Conservation (phyloP, 2,329 filamentous ascomycete genomes). For the Penicillium sp. region DNA sequence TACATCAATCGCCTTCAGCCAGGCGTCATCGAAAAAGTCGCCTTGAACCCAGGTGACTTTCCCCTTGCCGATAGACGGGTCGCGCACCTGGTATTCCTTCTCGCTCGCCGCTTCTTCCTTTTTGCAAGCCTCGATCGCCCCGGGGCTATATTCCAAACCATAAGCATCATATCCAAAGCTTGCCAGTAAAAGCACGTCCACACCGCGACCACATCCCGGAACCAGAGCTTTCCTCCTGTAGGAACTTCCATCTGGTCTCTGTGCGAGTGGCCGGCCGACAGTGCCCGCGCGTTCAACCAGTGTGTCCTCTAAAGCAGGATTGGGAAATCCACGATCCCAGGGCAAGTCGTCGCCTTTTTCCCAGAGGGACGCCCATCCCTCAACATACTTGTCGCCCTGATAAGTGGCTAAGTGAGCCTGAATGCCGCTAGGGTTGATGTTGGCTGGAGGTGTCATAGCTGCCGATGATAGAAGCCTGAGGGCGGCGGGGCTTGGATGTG, state of each 20-base stretch:
- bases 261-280: slow-evolving; percentile 31
- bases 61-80: slow-evolving; percentile 33
- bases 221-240: slow-evolving; percentile 58
- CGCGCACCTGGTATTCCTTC: slow-evolving; percentile 32
- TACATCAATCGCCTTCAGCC: slow-evolving; percentile 32
- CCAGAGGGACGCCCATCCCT: slow-evolving; percentile 55
- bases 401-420: slow-evolving; percentile 40
- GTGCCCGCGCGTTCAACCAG: slow-evolving; percentile 37
- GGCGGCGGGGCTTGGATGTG: slow-evolving; percentile 3
- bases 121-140: slow-evolving; percentile 39
- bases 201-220: slow-evolving; percentile 74
- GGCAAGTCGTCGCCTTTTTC: slow-evolving; percentile 47
- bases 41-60: slow-evolving; percentile 39
- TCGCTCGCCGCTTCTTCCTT: slow-evolving; percentile 29
- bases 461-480: slow-evolving; percentile 2
- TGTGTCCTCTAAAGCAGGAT: slow-evolving; percentile 53
- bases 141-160: slow-evolving; percentile 62
- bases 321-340: slow-evolving; percentile 56
- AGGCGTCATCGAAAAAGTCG: slow-evolving; percentile 43
- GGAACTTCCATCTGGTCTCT: slow-evolving; percentile 15
- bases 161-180: slow-evolving; percentile 70
- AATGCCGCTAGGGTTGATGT: slow-evolving; percentile 21
- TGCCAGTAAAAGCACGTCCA: slow-evolving; percentile 71
- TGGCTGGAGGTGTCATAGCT: slow-evolving; percentile 12
- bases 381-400: slow-evolving; percentile 36